Conservation (phyloP, 176 grass and related monocot genomes). For the Triticum turgidum region DNA sequence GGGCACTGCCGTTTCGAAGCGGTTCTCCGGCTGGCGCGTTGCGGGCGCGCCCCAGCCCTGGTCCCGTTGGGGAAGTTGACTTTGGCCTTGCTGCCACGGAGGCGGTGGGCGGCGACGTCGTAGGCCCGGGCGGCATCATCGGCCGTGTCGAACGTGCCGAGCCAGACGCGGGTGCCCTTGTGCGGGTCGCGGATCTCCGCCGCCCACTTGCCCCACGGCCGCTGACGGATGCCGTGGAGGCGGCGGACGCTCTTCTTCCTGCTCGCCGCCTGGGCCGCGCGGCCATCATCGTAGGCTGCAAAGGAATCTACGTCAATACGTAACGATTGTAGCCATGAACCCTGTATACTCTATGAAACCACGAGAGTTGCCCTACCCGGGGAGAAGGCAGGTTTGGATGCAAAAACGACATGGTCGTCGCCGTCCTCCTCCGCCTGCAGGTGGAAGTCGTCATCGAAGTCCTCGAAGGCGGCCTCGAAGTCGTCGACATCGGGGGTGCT, state of each 20-base stretch:
- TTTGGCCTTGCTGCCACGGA: slow-evolving; percentile 78
- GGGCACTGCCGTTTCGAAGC: neutral
- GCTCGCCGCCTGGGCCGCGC: neutral
- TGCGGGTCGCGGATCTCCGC: slow-evolving; percentile 87
- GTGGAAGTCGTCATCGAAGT: slow-evolving; percentile 56
- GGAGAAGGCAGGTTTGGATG: slow-evolving; percentile 12
- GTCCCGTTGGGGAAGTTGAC: slow-evolving; percentile 59
- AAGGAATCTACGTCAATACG: neutral
- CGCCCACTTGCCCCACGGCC: slow-evolving; percentile 87
- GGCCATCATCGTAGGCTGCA: slow-evolving; percentile 12
- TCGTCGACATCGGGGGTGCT: slow-evolving; percentile 27
- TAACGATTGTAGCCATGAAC: neutral
- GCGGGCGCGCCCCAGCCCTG: neutral
- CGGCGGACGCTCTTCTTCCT: slow-evolving; percentile 16
- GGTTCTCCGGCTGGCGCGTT: neutral
- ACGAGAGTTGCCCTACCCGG: slow-evolving; percentile 25
- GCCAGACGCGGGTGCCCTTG: slow-evolving; percentile 82
- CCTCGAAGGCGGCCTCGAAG: slow-evolving; percentile 70
- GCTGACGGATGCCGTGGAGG: slow-evolving; percentile 65
- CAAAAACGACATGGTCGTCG: slow-evolving; percentile 24
- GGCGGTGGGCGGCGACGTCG: slow-evolving; percentile 58
- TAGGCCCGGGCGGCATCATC: slow-evolving; percentile 69
- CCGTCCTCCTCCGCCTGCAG: slow-evolving; percentile 22
- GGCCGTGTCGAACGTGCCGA: slow-evolving; percentile 74
- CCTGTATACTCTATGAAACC: neutral